Conservation (phyloP, 805 yeast species). For the Nakazawaea anatomiae region DNA sequence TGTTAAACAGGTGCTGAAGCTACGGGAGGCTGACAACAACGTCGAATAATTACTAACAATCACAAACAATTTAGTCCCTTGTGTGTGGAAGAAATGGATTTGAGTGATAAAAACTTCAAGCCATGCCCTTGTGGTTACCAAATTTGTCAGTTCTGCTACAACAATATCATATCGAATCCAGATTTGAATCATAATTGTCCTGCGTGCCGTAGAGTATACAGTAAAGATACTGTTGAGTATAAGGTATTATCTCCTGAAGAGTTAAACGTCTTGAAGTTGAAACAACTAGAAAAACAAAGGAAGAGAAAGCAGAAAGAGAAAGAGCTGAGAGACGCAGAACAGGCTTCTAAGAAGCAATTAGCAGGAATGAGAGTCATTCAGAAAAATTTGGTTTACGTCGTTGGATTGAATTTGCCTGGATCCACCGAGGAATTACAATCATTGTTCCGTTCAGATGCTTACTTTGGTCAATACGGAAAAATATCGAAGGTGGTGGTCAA, state of each 20-base stretch:
- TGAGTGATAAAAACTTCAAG: slow-evolving; percentile 90
- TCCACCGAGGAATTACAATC: slow-evolving; percentile 82
- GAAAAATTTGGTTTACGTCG: slow-evolving; percentile 92
- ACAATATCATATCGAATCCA: slow-evolving; percentile 91
- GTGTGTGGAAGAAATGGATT: slow-evolving; percentile 97
- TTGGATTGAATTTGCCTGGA: slow-evolving; percentile 86
- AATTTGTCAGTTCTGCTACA: slow-evolving; percentile 96
- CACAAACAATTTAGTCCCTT: slow-evolving; percentile 54
- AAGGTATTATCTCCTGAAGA: slow-evolving; percentile 82
- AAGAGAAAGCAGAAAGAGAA: slow-evolving; percentile 83
- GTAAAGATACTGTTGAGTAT: slow-evolving; percentile 89
- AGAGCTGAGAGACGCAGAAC: slow-evolving; percentile 87
- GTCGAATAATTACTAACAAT: slow-evolving; percentile 1
- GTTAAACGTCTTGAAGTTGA: slow-evolving; percentile 72
- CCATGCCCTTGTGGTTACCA: slow-evolving; percentile 99
- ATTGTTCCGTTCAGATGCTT: slow-evolving; percentile 80
- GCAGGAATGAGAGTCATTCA: slow-evolving; percentile 99
- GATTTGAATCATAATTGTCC: slow-evolving; percentile 96
- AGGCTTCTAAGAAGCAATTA: slow-evolving; percentile 76
- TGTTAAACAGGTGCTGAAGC: too few species aligned
- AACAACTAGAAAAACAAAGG: slow-evolving; percentile 74
- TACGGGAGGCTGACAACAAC: too few species aligned
- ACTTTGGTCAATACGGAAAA: slow-evolving; percentile 98
- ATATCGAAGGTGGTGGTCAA: slow-evolving; percentile 92
- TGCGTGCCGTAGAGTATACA: slow-evolving; percentile 91